These are phyloP conservation scores for Tricladium varicosporioides DNA, from an alignment of 2,329 filamentous ascomycete species.

Conservation along the genomic window DNA sequence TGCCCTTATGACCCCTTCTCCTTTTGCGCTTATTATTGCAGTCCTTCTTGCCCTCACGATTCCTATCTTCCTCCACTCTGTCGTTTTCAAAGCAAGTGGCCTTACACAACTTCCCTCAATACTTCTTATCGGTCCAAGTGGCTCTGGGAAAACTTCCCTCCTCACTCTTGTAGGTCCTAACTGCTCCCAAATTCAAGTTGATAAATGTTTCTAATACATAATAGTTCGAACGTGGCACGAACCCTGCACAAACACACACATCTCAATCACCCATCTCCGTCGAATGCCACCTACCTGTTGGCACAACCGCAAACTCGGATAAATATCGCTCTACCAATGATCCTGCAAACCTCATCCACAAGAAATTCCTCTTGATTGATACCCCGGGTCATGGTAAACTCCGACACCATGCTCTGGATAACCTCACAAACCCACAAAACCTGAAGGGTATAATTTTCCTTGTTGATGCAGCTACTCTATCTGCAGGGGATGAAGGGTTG, in stretches of 20 bases:
- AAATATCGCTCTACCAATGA: constrained; percentile 66
- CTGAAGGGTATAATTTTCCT: constrained; percentile 79
- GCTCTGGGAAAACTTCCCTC: constrained; percentile 84
- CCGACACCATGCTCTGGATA: constrained; percentile 63
- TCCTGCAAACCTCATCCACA: constrained; percentile 54
- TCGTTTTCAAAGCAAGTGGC: constrained; percentile 64
- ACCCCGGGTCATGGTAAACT: constrained; percentile 96
- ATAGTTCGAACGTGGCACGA: constrained; percentile 52
- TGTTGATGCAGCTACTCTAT: constrained; percentile 76
- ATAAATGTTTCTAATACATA: constrained; percentile 9
- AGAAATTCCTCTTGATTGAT: constrained; percentile 76
- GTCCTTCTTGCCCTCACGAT: constrained; percentile 67
- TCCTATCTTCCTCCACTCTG: constrained; percentile 74
- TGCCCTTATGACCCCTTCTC: constrained; percentile 57
- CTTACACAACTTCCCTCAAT: constrained; percentile 72
- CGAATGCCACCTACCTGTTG: constrained; percentile 53
- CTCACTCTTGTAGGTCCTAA: constrained; percentile 63
- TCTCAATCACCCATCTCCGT: constrained; percentile 59
- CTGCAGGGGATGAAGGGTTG: constrained; percentile 54
- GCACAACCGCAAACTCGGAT: constrained; percentile 52
- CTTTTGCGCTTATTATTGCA: constrained; percentile 64
- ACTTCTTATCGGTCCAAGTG: constrained; percentile 76
- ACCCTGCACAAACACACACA: constrained; percentile 48
- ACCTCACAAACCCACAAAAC: constrained; percentile 45
- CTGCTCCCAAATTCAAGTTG: constrained; percentile 3